A percentile compares a stretch with the other conserved stretches of the same genome.
These are phyloP conservation scores for Crithidia thermophila DNA, from an alignment of 208 protist species.

Conservation along the genomic window DNA sequence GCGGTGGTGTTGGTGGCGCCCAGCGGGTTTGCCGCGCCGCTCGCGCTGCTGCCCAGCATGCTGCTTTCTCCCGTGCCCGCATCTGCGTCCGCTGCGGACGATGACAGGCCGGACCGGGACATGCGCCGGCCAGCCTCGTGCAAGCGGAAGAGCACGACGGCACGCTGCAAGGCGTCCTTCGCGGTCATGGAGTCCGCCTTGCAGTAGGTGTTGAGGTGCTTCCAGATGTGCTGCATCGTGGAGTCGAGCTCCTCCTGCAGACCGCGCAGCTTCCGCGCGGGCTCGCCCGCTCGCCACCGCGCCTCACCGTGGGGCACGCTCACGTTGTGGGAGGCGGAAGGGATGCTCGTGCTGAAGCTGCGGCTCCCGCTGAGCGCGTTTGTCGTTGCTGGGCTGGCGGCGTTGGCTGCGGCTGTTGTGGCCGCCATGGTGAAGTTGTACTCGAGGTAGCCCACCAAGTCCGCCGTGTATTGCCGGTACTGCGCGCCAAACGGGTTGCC, in stretches of 20 bases:
- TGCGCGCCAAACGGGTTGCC: slow-evolving; percentile 41
- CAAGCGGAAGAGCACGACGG: slow-evolving; percentile 30
- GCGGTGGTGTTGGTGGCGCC: too few relatives aligned
- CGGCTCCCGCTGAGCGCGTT: neutral
- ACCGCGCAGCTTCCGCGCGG: neutral
- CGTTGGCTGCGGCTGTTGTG: neutral
- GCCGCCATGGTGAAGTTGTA: slow-evolving; percentile 2
- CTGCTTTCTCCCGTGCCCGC: too few relatives aligned
- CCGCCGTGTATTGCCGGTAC: slow-evolving; percentile 43
- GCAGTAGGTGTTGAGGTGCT: slow-evolving; percentile 36
- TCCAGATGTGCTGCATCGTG: slow-evolving; percentile 39
- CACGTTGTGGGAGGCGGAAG: too few relatives aligned
- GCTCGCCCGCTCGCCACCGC: too few relatives aligned
- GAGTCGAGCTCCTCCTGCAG: slow-evolving; percentile 18
- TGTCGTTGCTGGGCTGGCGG: neutral
- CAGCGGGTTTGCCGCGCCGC: too few relatives aligned
- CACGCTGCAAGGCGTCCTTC: slow-evolving; percentile 37
- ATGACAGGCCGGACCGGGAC: too few relatives aligned
- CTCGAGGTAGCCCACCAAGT: slow-evolving; percentile 34
- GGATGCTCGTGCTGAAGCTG: too few relatives aligned
- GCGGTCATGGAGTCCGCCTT: slow-evolving; percentile 34
- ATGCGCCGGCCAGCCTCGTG: slow-evolving; percentile 11
- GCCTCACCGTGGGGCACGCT: too few relatives aligned
- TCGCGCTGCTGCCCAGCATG: neutral
- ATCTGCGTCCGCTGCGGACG: too few relatives aligned